These are phyloP conservation scores for Alliaria petiolata DNA, from an alignment of 345 rosid species.

Conservation along the genomic window DNA sequence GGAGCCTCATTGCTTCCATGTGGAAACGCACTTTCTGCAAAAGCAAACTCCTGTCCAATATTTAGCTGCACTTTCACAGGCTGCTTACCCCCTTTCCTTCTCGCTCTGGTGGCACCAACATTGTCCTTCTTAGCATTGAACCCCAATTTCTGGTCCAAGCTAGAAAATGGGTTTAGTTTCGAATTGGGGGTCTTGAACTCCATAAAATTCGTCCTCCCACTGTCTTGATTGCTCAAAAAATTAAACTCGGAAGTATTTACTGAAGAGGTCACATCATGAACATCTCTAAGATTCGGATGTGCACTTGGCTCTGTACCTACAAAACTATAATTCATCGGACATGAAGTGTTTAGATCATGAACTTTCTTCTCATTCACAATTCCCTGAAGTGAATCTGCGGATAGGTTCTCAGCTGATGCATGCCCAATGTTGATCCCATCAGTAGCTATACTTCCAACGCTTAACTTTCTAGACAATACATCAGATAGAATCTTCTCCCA, in stretches of 20 bases:
- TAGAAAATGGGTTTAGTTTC: slow-evolving; percentile 42
- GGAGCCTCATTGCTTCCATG: slow-evolving; percentile 50
- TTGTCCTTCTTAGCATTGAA: slow-evolving; percentile 57
- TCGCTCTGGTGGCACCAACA: slow-evolving; percentile 38
- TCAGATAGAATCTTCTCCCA: slow-evolving; percentile 40
- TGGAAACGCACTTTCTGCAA: slow-evolving; percentile 35
- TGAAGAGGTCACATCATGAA: slow-evolving; percentile 30
- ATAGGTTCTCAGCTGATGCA: slow-evolving; percentile 28
- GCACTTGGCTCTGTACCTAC: slow-evolving; percentile 34
- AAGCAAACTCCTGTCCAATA: slow-evolving; percentile 51
- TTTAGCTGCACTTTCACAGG: slow-evolving; percentile 47
- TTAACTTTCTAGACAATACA: slow-evolving; percentile 60
- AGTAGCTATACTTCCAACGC: slow-evolving; percentile 37
- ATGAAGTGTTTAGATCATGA: slow-evolving; percentile 17
- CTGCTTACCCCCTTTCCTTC: slow-evolving; percentile 60
- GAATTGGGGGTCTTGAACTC: slow-evolving; percentile 57
- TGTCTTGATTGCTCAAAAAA: slow-evolving; percentile 39
- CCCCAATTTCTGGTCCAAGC: slow-evolving; percentile 47
- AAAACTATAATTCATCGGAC: slow-evolving; percentile 33
- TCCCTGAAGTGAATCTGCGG: slow-evolving; percentile 28
- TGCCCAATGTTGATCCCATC: slow-evolving; percentile 18
- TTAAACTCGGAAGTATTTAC: slow-evolving; percentile 31
- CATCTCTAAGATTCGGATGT: slow-evolving; percentile 24
- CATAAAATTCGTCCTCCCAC: slow-evolving; percentile 29
- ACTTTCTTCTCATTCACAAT: slow-evolving; percentile 29